Base-by-base conservation (phyloP, 129 eudicot species). In the Lactuca sativa region DNA sequence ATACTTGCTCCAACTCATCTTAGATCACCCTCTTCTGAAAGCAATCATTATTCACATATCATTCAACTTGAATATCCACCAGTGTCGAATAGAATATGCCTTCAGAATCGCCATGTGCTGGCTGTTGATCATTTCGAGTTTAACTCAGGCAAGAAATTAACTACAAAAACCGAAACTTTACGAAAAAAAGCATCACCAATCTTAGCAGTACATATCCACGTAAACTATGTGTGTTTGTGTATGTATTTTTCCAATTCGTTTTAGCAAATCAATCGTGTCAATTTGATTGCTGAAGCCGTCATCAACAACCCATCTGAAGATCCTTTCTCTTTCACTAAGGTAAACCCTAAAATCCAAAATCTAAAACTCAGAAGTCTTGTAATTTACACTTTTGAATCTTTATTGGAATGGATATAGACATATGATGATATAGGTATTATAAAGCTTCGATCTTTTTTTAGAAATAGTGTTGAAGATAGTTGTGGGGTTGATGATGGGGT, bases 61-160 rank as follows among this genome's bases (percentile, higher is more conserved):
- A 47, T 67, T 43, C 31, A 67, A 33, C 40, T 67, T 62, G 71
- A 76, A 76, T 76, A 69, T 69, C 81, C 75, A 53, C 55, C 30
- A 4, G 13, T 62, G 64, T 16, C 36, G 34, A 67, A 76, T 53
- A 76, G 81, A 76, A 76, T 76, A 76, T 76, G 75, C 81, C 75
- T 25, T 59, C 63, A 60, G 18, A 21, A 47, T 37, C 33, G 59
- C 66, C 6, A 31, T 74, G 33, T 37, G 75, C 64, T 69, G 75
- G 52, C 75, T 62, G 71, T 69, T 69, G 81, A 76, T 71, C 49
- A 2, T 76, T 61, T 69, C 56, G 49, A 76, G 58, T 40, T 62
- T 76, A 53, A 53, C 76, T 58, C 63, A 25, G 13, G 51, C 18
- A 74, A 53, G 64, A 53, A 74, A 65, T 34, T 57, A 62, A 62